Conservation (phyloP, 2,329 filamentous ascomycete species). For the Colletotrichum chlorophyti region DNA sequence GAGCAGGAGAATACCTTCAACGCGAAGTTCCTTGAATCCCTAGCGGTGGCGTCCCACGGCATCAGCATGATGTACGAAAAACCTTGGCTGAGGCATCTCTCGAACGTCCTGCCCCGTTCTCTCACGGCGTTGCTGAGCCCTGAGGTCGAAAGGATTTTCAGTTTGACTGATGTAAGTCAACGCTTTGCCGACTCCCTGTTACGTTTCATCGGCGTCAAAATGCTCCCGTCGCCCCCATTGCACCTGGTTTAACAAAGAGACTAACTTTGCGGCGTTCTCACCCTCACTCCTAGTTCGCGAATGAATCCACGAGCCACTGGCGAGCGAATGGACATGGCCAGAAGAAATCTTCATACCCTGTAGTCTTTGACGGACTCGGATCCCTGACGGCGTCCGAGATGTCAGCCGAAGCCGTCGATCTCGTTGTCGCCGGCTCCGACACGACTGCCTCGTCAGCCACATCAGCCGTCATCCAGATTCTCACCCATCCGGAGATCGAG, state of each 20-base stretch:
- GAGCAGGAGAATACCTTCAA: not conserved
- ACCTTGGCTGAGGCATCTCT: not conserved
- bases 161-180: not conserved
- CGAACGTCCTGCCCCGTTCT: not conserved
- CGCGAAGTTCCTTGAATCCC: not conserved
- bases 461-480: not conserved
- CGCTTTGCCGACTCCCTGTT: not conserved
- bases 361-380: not conserved
- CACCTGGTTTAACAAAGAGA: too few species aligned
- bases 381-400: not conserved
- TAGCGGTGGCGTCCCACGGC: not conserved
- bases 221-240: too few species aligned
- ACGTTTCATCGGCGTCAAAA: not conserved
- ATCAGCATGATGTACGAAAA: not conserved
- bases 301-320: not conserved
- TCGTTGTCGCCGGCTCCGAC: constrained; percentile 3
- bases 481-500: not conserved
- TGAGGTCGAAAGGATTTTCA: not conserved
- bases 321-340: not conserved
- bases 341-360: not conserved
- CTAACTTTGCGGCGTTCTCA: not conserved
- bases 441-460: not conserved
- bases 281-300: not conserved
- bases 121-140: not conserved
- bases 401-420: not conserved